A percentile compares a stretch with the other conserved stretches of the same genome.
These are phyloP conservation scores for Eucalyptus caleyi DNA, from an alignment of 345 rosid species.

Conservation along the genomic window DNA sequence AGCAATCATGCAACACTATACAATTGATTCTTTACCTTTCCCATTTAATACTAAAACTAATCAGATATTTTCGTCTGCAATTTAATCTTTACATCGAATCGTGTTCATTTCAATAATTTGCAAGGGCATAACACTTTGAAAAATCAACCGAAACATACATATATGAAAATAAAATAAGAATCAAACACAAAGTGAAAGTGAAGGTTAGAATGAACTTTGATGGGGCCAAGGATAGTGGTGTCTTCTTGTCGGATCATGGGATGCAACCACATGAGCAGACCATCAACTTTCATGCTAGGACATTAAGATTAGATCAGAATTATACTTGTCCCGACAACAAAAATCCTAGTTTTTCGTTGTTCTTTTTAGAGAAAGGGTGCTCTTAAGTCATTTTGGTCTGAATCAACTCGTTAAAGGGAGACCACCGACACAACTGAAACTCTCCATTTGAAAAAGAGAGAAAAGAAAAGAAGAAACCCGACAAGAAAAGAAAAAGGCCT, in stretches of 20 bases:
- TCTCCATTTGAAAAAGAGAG: neutral
- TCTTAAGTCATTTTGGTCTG: neutral
- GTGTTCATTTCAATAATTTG: neutral
- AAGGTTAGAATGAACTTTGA: neutral
- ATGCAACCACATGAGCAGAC: neutral
- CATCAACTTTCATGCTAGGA: neutral
- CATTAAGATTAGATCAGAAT: neutral
- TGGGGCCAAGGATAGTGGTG: neutral
- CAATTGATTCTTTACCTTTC: neutral
- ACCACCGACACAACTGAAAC: neutral
- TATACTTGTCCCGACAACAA: neutral
- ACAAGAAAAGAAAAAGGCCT: neutral
- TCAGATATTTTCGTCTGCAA: neutral
- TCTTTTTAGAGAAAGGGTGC: neutral
- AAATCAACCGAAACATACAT: neutral
- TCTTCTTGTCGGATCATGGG: neutral
- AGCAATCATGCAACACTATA: neutral
- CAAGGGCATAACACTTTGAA: neutral
- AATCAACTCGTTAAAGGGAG: neutral
- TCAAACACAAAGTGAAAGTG: neutral
- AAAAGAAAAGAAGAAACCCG: neutral
- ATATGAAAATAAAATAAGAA: neutral
- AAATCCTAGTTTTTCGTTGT: neutral
- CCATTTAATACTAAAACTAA: neutral
- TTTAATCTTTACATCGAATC: neutral